Evolutionary conservation across 805 yeast species (phyloP).

Genomic region (Metschnikowia santaceciliae): DNA sequence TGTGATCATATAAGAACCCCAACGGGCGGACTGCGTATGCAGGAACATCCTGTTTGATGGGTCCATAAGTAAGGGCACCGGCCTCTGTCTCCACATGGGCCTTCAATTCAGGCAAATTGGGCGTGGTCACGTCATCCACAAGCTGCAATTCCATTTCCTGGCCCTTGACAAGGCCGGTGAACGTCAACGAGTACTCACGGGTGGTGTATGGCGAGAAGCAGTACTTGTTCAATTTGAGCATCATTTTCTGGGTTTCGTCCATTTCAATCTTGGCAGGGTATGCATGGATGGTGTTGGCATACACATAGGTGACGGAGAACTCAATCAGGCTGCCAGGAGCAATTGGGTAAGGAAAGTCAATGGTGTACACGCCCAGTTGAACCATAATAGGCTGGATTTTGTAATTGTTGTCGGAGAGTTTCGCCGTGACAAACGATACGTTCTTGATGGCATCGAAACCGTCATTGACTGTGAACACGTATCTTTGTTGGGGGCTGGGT

Average conservation of each 20-base stretch:
- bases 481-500: constrained; percentile 47
- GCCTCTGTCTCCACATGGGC: constrained; percentile 39
- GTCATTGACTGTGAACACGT: constrained; percentile 51
- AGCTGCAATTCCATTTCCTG: constrained; percentile 40
- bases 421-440: constrained; percentile 43
- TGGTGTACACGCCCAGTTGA: constrained; percentile 29
- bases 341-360: constrained; percentile 61
- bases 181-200: constrained; percentile 35
- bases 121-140: constrained; percentile 15
- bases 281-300: constrained; percentile 50
- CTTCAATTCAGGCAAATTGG: constrained; percentile 25
- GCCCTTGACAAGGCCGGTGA: constrained; percentile 46
- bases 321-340: constrained; percentile 55
- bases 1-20: constrained; percentile 59
- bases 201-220: constrained; percentile 65
- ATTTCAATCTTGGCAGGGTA: constrained; percentile 61
- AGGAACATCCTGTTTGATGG: constrained; percentile 38
- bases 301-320: constrained; percentile 47
- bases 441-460: constrained; percentile 44
- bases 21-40: constrained; percentile 49
- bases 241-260: constrained; percentile 57
- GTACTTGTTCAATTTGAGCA: constrained; percentile 50
- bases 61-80: constrained; percentile 50
- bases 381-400: constrained; percentile 24
- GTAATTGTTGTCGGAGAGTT: constrained; percentile 23